Base-by-base conservation (phyloP, 2,329 filamentous ascomycete genomes). In the Tolypocladium ophioglossoides region DNA sequence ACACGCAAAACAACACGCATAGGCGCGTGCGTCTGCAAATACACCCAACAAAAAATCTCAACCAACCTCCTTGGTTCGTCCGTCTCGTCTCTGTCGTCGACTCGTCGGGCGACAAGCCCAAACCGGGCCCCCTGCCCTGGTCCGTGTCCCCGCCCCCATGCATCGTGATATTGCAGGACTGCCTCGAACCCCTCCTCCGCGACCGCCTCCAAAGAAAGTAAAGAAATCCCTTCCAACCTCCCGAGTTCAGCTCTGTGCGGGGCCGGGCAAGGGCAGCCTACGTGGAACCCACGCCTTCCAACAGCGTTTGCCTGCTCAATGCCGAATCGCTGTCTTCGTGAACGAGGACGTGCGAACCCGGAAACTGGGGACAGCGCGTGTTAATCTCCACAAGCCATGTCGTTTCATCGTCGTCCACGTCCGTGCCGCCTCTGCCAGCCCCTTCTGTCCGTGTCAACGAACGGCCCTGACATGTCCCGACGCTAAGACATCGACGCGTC, bases 91-190 rank as follows among this genome's bases (percentile, higher is more conserved):
- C 16, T n/a, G 41, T 11, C 27, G 6, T 16, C 18, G 27, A 20
- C 44, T 32, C 24, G 16, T 32, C 44, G 44, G 44, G 3, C 27
- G 27, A 47, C 44, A n/a, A 32, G 44, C 44, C 44, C 8, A 20
- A 47, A 20, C 10, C 27, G 12, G 27, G 8, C 44, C 27, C 44
- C 44, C 44, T 47, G 44, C 18, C 44, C 44, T 47, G 27, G 24
- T 46, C n/a, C 41, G 24, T 12, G 24, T 24, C 18, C 40, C 40
- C 40, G 27, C 10, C 2, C 5, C 16, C 44, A 47, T 47, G 44
- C 44, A 47, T 47, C 27, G 18, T 32, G 48, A 50, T 50, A 50
- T 50, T 50, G 48, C 48, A 50, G 48, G 48, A 50, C 48, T 32
- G 32, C 22, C 32, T 37, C 11, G 32, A 37, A 37, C 32, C 48